phyloP scores from a whole-genome alignment of 2,329 filamentous ascomycete species.

The Fusarium staphyleae region DNA sequence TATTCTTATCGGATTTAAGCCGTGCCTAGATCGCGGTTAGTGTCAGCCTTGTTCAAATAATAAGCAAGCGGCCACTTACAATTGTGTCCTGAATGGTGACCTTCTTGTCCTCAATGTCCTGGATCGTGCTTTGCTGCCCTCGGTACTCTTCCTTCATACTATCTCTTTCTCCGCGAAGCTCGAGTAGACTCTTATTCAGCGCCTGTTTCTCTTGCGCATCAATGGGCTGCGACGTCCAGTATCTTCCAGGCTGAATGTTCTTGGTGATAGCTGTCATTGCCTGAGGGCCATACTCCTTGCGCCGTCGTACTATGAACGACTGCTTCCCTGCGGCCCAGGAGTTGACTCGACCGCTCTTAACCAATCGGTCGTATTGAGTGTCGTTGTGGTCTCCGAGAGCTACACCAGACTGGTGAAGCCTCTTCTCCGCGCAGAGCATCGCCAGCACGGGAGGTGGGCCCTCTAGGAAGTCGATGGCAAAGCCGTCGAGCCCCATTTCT shows the following conservation, averaged over 20 bases:
- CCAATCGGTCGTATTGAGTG: constrained; percentile 71
- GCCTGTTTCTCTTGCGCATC: constrained; percentile 70
- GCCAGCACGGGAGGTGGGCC: constrained; percentile 85
- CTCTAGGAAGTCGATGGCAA: constrained; percentile 77
- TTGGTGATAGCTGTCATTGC: constrained; percentile 74
- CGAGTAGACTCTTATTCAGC: constrained; percentile 61
- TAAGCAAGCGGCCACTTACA: constrained; percentile 42
- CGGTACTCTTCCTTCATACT: constrained; percentile 46
- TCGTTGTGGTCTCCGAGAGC: constrained; percentile 68
- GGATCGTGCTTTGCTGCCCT: constrained; percentile 49
- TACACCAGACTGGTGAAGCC: constrained; percentile 73
- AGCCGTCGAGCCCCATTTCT: constrained; percentile 75
- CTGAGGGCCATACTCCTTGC: constrained; percentile 79
- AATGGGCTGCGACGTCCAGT: constrained; percentile 81
- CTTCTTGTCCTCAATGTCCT: constrained; percentile 53
- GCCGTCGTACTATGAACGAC: constrained; percentile 69
- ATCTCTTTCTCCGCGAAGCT: constrained; percentile 48
- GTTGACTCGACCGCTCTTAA: constrained; percentile 62
- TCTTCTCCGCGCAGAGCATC: constrained; percentile 81
- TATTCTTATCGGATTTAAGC: constrained; percentile 68
- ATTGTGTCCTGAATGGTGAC: constrained; percentile 50
- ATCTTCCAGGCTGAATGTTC: constrained; percentile 64
- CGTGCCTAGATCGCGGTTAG: constrained; percentile 49
- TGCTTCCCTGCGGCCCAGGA: constrained; percentile 75
- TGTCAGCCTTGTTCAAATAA: neutral